These are phyloP conservation scores for Termitomyces titanicus DNA, from an alignment of 768 basidiomycete genomes.

Conservation along the genomic window DNA sequence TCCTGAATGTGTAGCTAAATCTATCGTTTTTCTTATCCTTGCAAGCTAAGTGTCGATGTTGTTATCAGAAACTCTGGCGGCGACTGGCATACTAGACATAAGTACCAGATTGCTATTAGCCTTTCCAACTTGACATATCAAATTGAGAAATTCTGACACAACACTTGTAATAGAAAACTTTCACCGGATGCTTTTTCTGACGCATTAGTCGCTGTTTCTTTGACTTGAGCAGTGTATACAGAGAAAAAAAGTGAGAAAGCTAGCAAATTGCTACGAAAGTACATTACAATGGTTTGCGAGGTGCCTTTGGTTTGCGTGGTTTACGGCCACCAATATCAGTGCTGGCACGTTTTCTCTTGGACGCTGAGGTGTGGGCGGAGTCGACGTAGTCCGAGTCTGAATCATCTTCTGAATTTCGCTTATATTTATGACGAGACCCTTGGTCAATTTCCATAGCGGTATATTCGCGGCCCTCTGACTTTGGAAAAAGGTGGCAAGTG, in stretches of 20 bases:
- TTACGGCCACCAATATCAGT: not conserved
- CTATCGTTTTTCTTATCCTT: conserved; percentile 3
- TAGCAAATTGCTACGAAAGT: no score
- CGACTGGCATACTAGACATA: not conserved
- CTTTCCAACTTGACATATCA: not conserved
- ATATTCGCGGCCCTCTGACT: no score
- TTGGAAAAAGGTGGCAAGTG: no score
- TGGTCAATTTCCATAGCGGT: no score
- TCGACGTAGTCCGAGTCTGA: no score
- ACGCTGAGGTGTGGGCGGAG: no score
- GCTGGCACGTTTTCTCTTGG: conserved; percentile 2
- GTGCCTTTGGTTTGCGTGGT: conserved; percentile 1
- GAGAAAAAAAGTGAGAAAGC: not conserved
- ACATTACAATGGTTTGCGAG: conserved; percentile 5
- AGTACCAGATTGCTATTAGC: conserved; percentile 6
- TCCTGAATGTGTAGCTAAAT: conserved; percentile 2
- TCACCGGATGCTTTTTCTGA: not conserved
- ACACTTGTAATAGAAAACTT: not conserved
- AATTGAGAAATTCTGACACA: not conserved
- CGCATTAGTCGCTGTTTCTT: not conserved
- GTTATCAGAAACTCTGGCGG: not conserved
- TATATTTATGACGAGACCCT: not conserved
- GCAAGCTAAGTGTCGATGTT: not conserved
- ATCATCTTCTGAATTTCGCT: not conserved
- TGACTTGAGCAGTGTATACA: not conserved